Evolutionary conservation across 306 rosid species (phyloP), one percentile per base, ranked within the genome.

Genomic region (Quercus glauca): DNA sequence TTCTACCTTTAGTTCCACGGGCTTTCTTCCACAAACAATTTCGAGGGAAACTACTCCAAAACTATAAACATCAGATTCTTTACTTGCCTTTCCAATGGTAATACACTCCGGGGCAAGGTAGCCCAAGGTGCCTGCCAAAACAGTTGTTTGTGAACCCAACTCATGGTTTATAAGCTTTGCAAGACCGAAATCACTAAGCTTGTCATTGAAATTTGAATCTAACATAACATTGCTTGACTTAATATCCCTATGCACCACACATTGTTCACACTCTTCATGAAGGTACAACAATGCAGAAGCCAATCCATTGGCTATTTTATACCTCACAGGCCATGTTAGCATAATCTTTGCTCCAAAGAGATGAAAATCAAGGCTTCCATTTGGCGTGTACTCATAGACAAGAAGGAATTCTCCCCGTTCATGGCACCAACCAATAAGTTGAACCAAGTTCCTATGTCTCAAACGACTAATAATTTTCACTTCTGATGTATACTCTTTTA

Each of bases 181-280:
- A 29, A 92, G 92, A 25, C 97, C 92, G 25, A 92, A 92, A 77
- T 92, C 96, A 15, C 97, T 96, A 12, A 91, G 83, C 71, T 92
- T 92, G n/a, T 91, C 89, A 52, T 82, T 92, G 87, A 89, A 91
- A 65, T 88, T 88, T 31, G 84, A 86, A 60, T 92, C 96, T 68
- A 92, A 52, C 93, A 91, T 91, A 6, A 92, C 71, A 79, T 92
- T 91, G 67, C 97, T 91, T 13, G 97, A 88, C 74, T 92, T 92
- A 11, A 92, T 86, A 67, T 91, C 97, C 77, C 96, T 88, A 63
- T 92, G 97, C 17, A 92, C 92, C 13, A 92, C 94, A 73, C 92
- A 92, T 73, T 91, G 96, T 71, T 92, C 94, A 91, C 97, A 89
- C 69, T 92, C 97, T 79, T 92, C 94, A 43, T 92, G 96, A 69